Percentiles rank a stretch among this genome's conserved stretches.
Conservation (phyloP, 2,329 filamentous ascomycete species). For the Amesomyces nigricolor region DNA sequence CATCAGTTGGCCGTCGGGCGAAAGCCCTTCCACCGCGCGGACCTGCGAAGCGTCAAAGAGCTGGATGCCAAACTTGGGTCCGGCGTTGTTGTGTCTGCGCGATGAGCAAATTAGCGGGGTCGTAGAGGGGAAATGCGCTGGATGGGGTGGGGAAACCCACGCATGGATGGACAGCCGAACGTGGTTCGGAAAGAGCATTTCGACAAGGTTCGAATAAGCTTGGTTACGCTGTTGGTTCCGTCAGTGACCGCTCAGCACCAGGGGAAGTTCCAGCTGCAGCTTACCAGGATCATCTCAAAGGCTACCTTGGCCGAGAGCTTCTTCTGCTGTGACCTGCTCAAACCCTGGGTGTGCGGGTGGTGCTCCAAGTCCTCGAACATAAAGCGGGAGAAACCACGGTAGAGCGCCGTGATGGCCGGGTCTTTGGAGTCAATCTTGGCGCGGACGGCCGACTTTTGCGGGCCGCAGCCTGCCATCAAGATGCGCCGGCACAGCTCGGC, state of each 20-base stretch:
- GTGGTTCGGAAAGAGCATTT: slow-evolving; percentile 21
- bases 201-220: slow-evolving; percentile 22
- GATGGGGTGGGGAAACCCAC: not conserved
- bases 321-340: slow-evolving; percentile 19
- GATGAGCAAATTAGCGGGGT: not conserved
- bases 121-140: not conserved
- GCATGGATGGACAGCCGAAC: slow-evolving; percentile 22
- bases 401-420: slow-evolving; percentile 17
- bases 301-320: slow-evolving; percentile 20
- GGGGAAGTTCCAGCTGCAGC: not conserved
- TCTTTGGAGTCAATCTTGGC: slow-evolving; percentile 21
- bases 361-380: slow-evolving; percentile 21
- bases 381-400: slow-evolving; percentile 21
- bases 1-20: slow-evolving; percentile 16
- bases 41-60: slow-evolving; percentile 18
- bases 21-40: slow-evolving; percentile 14
- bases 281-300: slow-evolving; percentile 21
- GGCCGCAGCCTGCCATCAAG: slow-evolving; percentile 17
- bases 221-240: slow-evolving; percentile 15
- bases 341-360: slow-evolving; percentile 11
- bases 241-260: not conserved
- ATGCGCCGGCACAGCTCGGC: slow-evolving; percentile 20
- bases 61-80: slow-evolving; percentile 22
- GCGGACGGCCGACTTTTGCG: slow-evolving; percentile 12
- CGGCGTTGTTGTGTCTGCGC: slow-evolving; percentile 19